Conservation (phyloP, 164 flowering plant genomes). For the Aristolochia contorta region DNA sequence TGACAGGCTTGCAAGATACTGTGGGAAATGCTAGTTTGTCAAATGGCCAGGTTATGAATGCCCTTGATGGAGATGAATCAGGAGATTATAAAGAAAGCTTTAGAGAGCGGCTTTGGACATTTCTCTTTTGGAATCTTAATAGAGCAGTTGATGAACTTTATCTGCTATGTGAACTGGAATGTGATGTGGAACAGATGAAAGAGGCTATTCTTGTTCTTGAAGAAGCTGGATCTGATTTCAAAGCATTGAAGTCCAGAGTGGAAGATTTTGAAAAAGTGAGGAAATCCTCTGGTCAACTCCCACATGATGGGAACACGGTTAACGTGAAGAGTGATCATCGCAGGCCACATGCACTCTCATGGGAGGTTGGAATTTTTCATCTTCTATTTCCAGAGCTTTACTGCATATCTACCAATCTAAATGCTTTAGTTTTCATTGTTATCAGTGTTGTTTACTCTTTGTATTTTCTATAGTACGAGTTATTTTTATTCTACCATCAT, state of each 20-base stretch:
- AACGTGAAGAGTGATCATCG: slow-evolving; percentile 64
- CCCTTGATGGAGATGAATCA: slow-evolving; percentile 30
- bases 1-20: slow-evolving; percentile 11
- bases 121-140: slow-evolving; percentile 89
- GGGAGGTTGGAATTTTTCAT: slow-evolving; percentile 63
- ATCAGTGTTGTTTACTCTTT: neutral
- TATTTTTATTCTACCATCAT: no score
- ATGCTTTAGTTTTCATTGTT: neutral
- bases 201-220: slow-evolving; percentile 93
- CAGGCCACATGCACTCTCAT: slow-evolving; percentile 92
- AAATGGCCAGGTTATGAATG: slow-evolving; percentile 18
- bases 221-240: slow-evolving; percentile 85
- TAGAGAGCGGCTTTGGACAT: slow-evolving; percentile 87
- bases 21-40: slow-evolving; percentile 16
- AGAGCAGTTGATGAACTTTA: slow-evolving; percentile 94
- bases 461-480: no score
- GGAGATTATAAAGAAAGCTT: slow-evolving; percentile 92
- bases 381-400: neutral
- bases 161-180: slow-evolving; percentile 91
- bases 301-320: slow-evolving; percentile 35
- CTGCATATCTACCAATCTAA: no score
- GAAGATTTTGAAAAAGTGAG: slow-evolving; percentile 68
- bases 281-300: slow-evolving; percentile 30
- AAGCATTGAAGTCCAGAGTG: slow-evolving; percentile 60
- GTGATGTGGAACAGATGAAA: slow-evolving; percentile 82